A percentile compares a stretch with the other conserved stretches of the same genome.
These are phyloP conservation scores for Colletotrichum neosansevieriae DNA, from an alignment of 2,329 filamentous ascomycete genomes.

Conservation along the genomic window DNA sequence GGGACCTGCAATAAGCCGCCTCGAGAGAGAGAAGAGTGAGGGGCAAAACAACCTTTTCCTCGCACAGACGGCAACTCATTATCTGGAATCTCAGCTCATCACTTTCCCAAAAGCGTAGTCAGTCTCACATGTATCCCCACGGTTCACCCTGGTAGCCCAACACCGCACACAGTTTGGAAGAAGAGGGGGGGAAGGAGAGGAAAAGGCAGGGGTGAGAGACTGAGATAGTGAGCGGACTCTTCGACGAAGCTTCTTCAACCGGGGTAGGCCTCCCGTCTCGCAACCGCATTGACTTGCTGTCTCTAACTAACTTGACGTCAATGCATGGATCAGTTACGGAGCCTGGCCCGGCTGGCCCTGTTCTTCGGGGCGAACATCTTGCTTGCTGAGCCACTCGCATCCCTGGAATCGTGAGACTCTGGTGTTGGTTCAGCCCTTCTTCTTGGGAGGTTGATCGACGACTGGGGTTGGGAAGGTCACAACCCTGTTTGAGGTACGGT, in stretches of 20 bases:
- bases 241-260: conserved; percentile 2
- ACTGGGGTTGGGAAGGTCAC: background rate
- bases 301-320: conserved; percentile 30
- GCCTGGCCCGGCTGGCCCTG: conserved; percentile 1
- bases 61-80: conserved; percentile 32
- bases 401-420: conserved; percentile 20
- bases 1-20: background rate
- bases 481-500: conserved; percentile 6
- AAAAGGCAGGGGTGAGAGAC: background rate
- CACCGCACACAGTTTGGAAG: background rate
- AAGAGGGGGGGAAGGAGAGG: background rate
- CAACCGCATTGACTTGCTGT: conserved; percentile 34
- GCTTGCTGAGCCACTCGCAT: conserved; percentile 34
- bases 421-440: conserved; percentile 18
- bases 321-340: conserved; percentile 36
- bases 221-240: background rate
- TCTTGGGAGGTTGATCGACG: background rate
- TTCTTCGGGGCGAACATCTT: background rate
- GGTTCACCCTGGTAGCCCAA: conserved; percentile 32
- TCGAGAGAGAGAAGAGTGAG: conserved; percentile 3
- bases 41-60: conserved; percentile 36
- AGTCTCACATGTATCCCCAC: conserved; percentile 35
- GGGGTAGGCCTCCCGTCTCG: conserved; percentile 19
- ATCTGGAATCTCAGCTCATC: conserved; percentile 37
- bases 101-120: conserved; percentile 38